Percentiles rank a stretch among this genome's conserved stretches.
Conservation (phyloP, 1,284 basidiomycete genomes). For the Microbotryum lychnidis-dioicae region DNA sequence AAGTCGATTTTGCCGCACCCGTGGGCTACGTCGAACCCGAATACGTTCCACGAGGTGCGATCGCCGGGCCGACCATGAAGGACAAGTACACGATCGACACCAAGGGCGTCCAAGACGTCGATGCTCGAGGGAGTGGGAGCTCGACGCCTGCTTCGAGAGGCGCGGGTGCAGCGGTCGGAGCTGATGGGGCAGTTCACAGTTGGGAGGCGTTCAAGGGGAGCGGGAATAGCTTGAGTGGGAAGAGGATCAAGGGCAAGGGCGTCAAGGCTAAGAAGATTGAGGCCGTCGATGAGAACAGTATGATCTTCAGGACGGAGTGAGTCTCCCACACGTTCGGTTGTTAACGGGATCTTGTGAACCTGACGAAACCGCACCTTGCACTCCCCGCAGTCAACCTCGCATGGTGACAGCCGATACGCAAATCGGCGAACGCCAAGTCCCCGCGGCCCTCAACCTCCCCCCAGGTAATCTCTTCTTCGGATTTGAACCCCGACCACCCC, state of each 20-base stretch:
- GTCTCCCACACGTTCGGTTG: conserved; percentile 38
- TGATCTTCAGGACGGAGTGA: conserved; percentile 79
- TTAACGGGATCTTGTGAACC: background rate
- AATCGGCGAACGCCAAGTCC: conserved; percentile 68
- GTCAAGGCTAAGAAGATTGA: conserved; percentile 72
- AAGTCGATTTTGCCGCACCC: conserved; percentile 58
- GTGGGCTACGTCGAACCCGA: conserved; percentile 77
- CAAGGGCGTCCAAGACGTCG: conserved; percentile 39
- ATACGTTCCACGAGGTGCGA: conserved; percentile 57
- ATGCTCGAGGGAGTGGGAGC: conserved; percentile 33
- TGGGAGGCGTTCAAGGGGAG: conserved; percentile 92
- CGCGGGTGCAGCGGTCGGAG: conserved; percentile 4
- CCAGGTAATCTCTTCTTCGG: conserved; percentile 93
- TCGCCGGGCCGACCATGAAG: conserved; percentile 85
- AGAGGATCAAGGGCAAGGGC: conserved; percentile 86
- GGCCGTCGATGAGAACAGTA: conserved; percentile 67
- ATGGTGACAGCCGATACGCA: conserved; percentile 73
- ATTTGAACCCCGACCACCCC: conserved; percentile 44
- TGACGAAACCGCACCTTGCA: too few relatives aligned
- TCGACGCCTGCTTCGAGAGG: conserved; percentile 25
- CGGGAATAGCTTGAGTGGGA: conserved; percentile 76
- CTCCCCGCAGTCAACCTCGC: conserved; percentile 57
- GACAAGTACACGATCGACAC: conserved; percentile 90
- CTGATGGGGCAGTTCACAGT: conserved; percentile 48
- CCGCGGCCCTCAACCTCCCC: conserved; percentile 81